Evolutionary conservation across 2,329 filamentous ascomycete species (phyloP).

Genomic region (Metarhizium sp.): DNA sequence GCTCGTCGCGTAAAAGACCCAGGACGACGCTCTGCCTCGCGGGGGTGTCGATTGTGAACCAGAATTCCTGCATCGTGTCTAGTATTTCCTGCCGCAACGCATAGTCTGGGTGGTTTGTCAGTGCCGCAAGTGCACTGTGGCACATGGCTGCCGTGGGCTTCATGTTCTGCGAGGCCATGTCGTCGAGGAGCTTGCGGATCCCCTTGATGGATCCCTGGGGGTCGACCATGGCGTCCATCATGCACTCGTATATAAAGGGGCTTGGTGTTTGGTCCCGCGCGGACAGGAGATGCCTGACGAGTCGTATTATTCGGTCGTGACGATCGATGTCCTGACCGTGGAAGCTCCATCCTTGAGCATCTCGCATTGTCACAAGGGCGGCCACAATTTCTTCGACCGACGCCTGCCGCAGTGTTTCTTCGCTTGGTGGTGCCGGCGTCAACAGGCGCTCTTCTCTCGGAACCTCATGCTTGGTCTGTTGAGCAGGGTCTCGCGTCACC

Average conservation of each 20-base stretch:
- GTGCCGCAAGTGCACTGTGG: slow-evolving; percentile 59
- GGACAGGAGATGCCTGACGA: slow-evolving; percentile 51
- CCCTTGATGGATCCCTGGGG: slow-evolving; percentile 57
- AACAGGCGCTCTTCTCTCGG: slow-evolving; percentile 11
- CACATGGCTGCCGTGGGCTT: slow-evolving; percentile 57
- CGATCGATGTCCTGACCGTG: slow-evolving; percentile 13
- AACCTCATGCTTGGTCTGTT: not conserved
- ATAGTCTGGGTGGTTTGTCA: slow-evolving; percentile 82
- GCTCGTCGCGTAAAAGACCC: slow-evolving; percentile 69
- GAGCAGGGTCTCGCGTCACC: not conserved
- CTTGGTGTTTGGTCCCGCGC: slow-evolving; percentile 46
- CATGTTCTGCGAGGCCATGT: slow-evolving; percentile 58
- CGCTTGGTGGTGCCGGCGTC: slow-evolving; percentile 9
- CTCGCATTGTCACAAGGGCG: slow-evolving; percentile 19
- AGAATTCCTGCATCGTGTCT: slow-evolving; percentile 62
- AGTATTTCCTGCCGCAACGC: slow-evolving; percentile 63
- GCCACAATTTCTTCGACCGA: slow-evolving; percentile 16
- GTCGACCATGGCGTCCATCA: slow-evolving; percentile 64
- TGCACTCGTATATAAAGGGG: slow-evolving; percentile 57
- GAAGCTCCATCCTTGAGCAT: slow-evolving; percentile 10
- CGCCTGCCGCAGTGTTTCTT: slow-evolving; percentile 9
- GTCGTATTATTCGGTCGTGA: slow-evolving; percentile 20
- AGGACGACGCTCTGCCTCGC: slow-evolving; percentile 60
- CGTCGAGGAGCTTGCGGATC: slow-evolving; percentile 54
- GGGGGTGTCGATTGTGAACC: slow-evolving; percentile 42